Evolutionary conservation across 495 filamentous ascomycete species (phyloP).

Genomic region (Penicillium psychrofluorescens): DNA sequence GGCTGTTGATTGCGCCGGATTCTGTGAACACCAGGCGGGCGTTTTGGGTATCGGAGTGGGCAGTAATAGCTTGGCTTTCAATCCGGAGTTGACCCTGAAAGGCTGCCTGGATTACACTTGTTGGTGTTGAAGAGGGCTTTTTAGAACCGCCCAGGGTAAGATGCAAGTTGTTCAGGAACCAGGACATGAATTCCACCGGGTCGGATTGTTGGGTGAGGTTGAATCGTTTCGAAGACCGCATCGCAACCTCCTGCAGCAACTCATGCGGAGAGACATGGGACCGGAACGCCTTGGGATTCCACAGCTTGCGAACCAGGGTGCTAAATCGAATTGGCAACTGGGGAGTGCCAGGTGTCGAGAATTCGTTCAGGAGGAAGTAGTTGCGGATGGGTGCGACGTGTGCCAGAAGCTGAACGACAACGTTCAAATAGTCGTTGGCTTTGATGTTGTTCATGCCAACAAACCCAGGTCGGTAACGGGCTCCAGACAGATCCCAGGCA

Average conservation of each 20-base stretch:
- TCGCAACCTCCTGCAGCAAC: conserved; percentile 86
- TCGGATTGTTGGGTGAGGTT: conserved; percentile 88
- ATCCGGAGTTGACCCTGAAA: conserved; percentile 91
- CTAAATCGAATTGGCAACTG: conserved; percentile 71
- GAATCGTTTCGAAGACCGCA: conserved; percentile 86
- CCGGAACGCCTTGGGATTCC: conserved; percentile 97
- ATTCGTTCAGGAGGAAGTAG: conserved; percentile 76
- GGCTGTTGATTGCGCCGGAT: conserved; percentile 69
- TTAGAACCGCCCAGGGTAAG: conserved; percentile 84
- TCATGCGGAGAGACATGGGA: conserved; percentile 96
- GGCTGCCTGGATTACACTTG: conserved; percentile 75
- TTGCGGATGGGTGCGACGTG: conserved; percentile 89
- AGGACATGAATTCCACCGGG: conserved; percentile 90
- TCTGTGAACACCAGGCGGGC: conserved; percentile 93
- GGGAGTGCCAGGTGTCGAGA: conserved; percentile 37
- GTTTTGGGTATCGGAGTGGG: conserved; percentile 71
- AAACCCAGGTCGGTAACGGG: conserved; percentile 85
- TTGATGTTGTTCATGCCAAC: conserved; percentile 99
- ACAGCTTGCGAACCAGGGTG: conserved; percentile 91
- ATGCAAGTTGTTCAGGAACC: conserved; percentile 96
- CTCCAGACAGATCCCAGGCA: conserved; percentile 71
- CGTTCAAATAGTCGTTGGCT: conserved; percentile 97
- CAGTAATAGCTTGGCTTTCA: conserved; percentile 90
- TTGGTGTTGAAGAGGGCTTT: conserved; percentile 59
- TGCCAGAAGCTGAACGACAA: conserved; percentile 85